These are phyloP conservation scores for Ogataea henricii DNA, from an alignment of 805 yeast genomes.

Conservation along the genomic window DNA sequence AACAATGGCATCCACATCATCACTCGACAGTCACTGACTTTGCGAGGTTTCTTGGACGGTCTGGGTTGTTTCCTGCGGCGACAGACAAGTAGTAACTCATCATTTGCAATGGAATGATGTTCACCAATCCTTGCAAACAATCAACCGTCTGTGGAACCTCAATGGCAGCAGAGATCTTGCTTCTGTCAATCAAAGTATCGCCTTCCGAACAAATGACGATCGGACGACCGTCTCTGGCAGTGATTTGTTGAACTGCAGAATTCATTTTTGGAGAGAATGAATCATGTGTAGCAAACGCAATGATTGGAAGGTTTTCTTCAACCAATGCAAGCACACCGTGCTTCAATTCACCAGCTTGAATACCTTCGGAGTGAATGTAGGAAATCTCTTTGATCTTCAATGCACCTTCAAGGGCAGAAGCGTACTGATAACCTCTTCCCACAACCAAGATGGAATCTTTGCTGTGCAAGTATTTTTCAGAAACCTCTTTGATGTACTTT, in stretches of 20 bases:
- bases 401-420: constrained; percentile 98
- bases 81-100: constrained; percentile 98
- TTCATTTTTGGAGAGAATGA: constrained; percentile 94
- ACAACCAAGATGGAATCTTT: constrained; percentile 86
- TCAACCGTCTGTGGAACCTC: constrained; percentile 96
- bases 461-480: constrained; percentile 68
- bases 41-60: constrained; percentile 98
- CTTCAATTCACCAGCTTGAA: constrained; percentile 97
- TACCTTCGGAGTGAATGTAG: constrained; percentile 99
- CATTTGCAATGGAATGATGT: constrained; percentile 91
- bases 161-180: constrained; percentile 64
- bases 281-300: constrained; percentile 95
- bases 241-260: constrained; percentile 94
- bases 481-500: constrained; percentile 70
- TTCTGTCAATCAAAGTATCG: constrained; percentile 60
- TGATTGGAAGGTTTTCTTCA: constrained; percentile 89
- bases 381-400: constrained; percentile 97
- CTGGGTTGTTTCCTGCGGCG: constrained; percentile 93
- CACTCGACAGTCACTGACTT: constrained; percentile 97
- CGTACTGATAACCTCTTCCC: constrained; percentile 97
- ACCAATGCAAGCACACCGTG: constrained; percentile 98
- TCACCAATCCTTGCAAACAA: constrained; percentile 94
- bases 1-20: constrained; percentile 7
- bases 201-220: constrained; percentile 86
- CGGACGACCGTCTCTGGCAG: constrained; percentile 97